phyloP scores from a whole-genome alignment of 2,329 filamentous ascomycete genomes.

The Ophiostoma sp. region DNA sequence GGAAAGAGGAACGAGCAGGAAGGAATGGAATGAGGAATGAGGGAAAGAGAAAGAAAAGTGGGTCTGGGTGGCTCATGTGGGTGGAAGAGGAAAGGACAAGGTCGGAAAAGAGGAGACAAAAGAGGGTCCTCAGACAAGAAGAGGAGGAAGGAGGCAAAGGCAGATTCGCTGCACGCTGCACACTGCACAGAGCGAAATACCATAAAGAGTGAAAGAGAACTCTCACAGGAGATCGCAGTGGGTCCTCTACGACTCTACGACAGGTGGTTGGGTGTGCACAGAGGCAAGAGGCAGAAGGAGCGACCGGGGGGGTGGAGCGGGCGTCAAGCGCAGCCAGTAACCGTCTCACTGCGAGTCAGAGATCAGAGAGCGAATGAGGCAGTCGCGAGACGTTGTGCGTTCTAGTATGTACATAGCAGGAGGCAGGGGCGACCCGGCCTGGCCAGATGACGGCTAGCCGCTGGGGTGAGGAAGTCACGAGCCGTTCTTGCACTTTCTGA shows the following conservation, averaged over 20 bases:
- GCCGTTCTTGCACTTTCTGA: too few relatives aligned
- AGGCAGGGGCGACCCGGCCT: too few relatives aligned
- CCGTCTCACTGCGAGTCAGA: background rate
- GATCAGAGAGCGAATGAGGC: background rate
- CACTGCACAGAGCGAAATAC: background rate
- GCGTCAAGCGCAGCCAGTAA: background rate
- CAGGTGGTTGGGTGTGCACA: background rate
- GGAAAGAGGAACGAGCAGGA: background rate
- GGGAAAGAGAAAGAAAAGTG: constrained; percentile 8
- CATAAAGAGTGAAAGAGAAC: constrained; percentile 6
- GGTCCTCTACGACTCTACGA: too few relatives aligned
- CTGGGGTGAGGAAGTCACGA: too few relatives aligned
- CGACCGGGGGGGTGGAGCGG: constrained; percentile 1
- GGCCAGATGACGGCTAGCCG: too few relatives aligned
- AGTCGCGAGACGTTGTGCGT: background rate
- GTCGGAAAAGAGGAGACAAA: constrained; percentile 9
- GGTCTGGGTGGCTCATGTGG: background rate
- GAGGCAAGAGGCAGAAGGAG: background rate
- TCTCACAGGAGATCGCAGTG: background rate
- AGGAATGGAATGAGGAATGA: background rate
- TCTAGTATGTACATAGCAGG: too few relatives aligned
- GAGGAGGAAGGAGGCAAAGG: background rate
- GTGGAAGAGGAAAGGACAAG: constrained; percentile 8
- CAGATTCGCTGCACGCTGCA: background rate
- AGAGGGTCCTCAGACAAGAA: background rate